Percentiles rank a stretch among this genome's conserved stretches.
Evolutionary conservation across 1,139 yeast genomes (phyloP).

Genomic region (Candida freyschussii): DNA sequence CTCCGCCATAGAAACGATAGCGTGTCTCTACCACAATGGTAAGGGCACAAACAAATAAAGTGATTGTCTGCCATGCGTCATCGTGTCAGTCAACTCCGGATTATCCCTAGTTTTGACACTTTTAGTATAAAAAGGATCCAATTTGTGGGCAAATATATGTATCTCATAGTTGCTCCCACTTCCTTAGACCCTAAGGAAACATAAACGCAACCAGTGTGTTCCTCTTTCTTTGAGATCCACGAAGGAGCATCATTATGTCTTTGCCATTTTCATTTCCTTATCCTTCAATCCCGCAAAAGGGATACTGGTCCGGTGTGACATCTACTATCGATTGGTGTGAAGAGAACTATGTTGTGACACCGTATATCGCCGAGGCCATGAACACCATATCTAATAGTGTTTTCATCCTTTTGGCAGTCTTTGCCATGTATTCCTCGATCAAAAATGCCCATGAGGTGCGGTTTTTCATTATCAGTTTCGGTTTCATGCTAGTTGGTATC

Average conservation of each 20-base stretch:
- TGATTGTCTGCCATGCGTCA: too few relatives aligned
- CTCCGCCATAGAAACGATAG: too few relatives aligned
- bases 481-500: conserved; percentile 82
- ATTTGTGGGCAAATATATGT: too few relatives aligned
- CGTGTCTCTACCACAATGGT: too few relatives aligned
- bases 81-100: too few relatives aligned
- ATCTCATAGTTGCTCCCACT: too few relatives aligned
- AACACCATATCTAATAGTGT: conserved; percentile 72
- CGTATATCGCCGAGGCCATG: conserved; percentile 74
- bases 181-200: too few relatives aligned
- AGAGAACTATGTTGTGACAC: conserved; percentile 78
- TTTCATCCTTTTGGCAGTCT: conserved; percentile 53
- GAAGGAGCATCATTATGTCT: conserved; percentile 28
- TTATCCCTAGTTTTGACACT: too few relatives aligned
- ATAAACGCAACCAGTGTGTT: too few relatives aligned
- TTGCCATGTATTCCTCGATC: conserved; percentile 41
- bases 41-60: too few relatives aligned
- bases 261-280: conserved; percentile 37
- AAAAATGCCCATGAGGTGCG: conserved; percentile 61
- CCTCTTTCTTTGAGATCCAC: too few relatives aligned
- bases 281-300: conserved; percentile 30
- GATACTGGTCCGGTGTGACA: conserved; percentile 29
- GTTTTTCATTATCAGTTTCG: conserved; percentile 66
- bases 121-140: too few relatives aligned
- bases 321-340: conserved; percentile 93